These are phyloP conservation scores for Boletus rex-veris DNA, from an alignment of 768 basidiomycete species.

Conservation along the genomic window DNA sequence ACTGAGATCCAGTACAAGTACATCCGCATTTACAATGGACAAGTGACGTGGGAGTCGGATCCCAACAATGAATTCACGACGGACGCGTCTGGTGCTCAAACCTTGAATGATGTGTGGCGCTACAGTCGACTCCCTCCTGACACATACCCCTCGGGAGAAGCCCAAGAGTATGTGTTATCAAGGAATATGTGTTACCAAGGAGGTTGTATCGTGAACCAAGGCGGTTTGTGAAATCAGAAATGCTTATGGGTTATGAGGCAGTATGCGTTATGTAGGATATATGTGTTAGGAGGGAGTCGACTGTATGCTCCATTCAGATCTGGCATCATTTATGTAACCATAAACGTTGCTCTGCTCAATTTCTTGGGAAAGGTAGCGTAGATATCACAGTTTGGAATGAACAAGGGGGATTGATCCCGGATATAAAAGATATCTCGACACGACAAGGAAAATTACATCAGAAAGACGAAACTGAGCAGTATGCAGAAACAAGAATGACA, in stretches of 20 bases:
- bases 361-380: neutral
- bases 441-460: neutral
- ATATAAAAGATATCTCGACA: conserved; percentile 11
- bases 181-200: no score
- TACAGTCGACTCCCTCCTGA: conserved; percentile 9
- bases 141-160: no score
- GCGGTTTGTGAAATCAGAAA: no score
- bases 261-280: no score
- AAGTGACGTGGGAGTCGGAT: conserved; percentile 66
- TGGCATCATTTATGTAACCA: no score
- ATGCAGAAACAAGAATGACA: neutral
- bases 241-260: no score
- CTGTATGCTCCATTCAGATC: conserved; percentile 6
- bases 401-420: conserved; percentile 1
- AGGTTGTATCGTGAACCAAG: neutral
- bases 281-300: no score
- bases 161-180: no score
- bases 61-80: conserved; percentile 57
- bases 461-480: neutral
- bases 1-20: conserved; percentile 69
- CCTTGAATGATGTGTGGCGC: conserved; percentile 43
- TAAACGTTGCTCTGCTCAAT: neutral
- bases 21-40: conserved; percentile 53
- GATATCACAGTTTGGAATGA: neutral
- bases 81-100: conserved; percentile 39